phyloP scores from a whole-genome alignment of 768 basidiomycete species.

The Lentinula aciculospora region DNA sequence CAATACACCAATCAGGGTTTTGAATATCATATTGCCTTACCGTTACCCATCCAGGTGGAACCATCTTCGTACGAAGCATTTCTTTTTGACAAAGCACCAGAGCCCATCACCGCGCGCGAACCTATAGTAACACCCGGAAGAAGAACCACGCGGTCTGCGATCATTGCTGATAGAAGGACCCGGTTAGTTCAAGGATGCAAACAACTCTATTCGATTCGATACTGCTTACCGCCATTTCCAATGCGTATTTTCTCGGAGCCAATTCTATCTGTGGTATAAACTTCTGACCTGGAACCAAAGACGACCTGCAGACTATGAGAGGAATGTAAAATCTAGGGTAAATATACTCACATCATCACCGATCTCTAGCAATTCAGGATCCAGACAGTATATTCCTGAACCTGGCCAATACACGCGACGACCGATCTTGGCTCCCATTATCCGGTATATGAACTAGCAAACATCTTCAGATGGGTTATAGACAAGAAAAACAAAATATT shows the following conservation, averaged over 20 bases:
- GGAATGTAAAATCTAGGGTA: neutral
- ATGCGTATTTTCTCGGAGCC: constrained; percentile 35
- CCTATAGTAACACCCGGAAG: constrained; percentile 36
- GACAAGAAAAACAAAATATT: neutral
- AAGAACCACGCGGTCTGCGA: constrained; percentile 44
- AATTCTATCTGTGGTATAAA: constrained; percentile 37
- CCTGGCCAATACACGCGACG: constrained; percentile 44
- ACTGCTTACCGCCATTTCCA: constrained; percentile 29
- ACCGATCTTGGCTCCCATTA: constrained; percentile 48
- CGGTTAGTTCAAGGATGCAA: neutral
- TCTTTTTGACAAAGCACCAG: constrained; percentile 40
- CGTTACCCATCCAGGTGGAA: constrained; percentile 42
- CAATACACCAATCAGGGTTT: neutral
- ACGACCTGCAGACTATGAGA: constrained; percentile 18
- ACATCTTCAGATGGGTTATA: neutral
- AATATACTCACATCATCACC: constrained; percentile 30
- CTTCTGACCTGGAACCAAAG: constrained; percentile 39
- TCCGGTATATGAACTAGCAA: constrained; percentile 30
- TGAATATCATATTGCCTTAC: constrained; percentile 16
- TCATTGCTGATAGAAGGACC: constrained; percentile 30
- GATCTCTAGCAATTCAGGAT: constrained; percentile 42
- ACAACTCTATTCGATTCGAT: neutral
- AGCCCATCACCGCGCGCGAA: constrained; percentile 36
- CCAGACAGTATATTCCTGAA: constrained; percentile 37
- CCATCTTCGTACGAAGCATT: constrained; percentile 34